Base-by-base conservation (phyloP, 805 yeast genomes). In the Pichia californica region DNA sequence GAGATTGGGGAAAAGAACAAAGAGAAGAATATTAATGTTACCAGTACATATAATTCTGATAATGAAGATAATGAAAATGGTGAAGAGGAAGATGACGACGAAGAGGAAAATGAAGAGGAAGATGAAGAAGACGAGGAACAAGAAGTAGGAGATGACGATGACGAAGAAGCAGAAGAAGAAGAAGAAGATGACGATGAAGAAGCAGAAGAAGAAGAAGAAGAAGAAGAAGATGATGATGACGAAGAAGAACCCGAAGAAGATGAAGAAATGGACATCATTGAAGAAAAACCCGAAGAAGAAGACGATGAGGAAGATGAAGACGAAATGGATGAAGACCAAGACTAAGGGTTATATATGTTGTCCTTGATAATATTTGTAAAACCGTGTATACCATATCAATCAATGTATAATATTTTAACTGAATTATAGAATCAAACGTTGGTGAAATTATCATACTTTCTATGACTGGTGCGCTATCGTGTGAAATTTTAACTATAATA, bases 81-180 rank as follows among this genome's bases (percentile, higher is more conserved):
- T 1, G 37, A 26, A 1, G 44, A 44, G 5, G 26, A 36, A 1
- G 37, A 35, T 1, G 31, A 35, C 1, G 32, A 31, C 4, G 40
- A 35, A 3, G 37, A 36, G 1, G 34, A 39, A 5, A 44, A 38
- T 3, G 49, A 45, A 4, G 39, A 44, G 3, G 46, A 44, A 2
- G 45, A 42, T 5, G 36, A 38, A 5, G 45, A 40, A 2, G 43
- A 38, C 15, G 31, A 32, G 2, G 38, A 40, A 9, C 44, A 42
- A 3, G 45, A 44, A 4, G 31, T 31, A 16, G 44, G 35, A 3
- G 43, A 36, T n/a, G 46, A 43, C 11, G 45, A 38, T 8, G 47
- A 44, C 1, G 47, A 39, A 5, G 43, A 39, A 1, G 47, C 31
- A 3, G 47, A 42, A 2, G 38, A 26, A 11, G 35, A 36, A 5